Conservation (phyloP, 2,329 filamentous ascomycete genomes). For the Camillea tinctor region DNA sequence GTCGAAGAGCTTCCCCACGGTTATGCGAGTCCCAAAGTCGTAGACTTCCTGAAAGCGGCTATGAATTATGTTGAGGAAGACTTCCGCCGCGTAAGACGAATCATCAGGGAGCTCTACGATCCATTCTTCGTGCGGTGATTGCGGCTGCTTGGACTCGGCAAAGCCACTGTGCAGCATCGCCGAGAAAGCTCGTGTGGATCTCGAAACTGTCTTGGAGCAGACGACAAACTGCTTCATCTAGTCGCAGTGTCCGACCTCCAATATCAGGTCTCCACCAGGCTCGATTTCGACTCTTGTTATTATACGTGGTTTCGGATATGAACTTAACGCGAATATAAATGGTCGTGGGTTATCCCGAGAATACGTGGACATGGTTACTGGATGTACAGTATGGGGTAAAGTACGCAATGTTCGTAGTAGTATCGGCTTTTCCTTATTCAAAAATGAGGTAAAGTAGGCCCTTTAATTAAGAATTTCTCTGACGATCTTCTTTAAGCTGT, state of each 20-base stretch:
- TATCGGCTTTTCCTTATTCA: too few species aligned
- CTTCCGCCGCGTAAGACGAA: background rate
- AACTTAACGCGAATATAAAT: background rate
- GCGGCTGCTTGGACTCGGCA: background rate
- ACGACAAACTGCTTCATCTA: background rate
- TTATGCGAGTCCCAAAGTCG: background rate
- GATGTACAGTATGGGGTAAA: too few species aligned
- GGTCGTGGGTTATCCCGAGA: too few species aligned
- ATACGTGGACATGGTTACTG: too few species aligned
- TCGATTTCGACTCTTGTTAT: background rate
- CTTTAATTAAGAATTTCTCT: too few species aligned
- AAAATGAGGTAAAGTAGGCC: too few species aligned
- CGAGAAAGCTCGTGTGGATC: background rate
- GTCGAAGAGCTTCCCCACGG: background rate
- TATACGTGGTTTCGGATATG: background rate
- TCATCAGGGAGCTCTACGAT: background rate
- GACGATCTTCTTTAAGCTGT: too few species aligned
- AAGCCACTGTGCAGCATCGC: background rate
- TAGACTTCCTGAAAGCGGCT: background rate
- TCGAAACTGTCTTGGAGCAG: background rate
- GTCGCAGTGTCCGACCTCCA: background rate
- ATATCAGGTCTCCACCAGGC: background rate
- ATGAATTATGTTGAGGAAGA: background rate
- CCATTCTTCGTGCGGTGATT: background rate
- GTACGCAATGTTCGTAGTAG: too few species aligned